Base-by-base conservation (phyloP, 768 basidiomycete genomes). In the Nevesoporus exiguus region DNA sequence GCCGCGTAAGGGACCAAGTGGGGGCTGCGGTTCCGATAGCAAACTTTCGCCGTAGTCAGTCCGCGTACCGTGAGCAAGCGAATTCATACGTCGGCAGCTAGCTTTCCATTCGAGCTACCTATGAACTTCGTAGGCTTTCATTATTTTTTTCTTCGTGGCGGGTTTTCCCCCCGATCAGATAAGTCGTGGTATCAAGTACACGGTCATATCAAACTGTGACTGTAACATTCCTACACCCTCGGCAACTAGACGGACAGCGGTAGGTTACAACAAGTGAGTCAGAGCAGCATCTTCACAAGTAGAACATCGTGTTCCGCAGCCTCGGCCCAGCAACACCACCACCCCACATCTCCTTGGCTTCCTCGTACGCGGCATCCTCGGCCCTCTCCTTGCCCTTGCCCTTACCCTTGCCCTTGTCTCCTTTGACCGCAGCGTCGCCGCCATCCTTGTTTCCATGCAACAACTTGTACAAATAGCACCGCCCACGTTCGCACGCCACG, bases 261-360 rank as follows among this genome's bases (percentile, higher is more conserved):
- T 33, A 33, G 33, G 36, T 39, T 19, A 39, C 39, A 19, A 39
- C 39, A 21, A 19, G n/a, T n/a, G n/a, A n/a, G 21, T 21, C 39
- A 39, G 9, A 39, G 19, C 19, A 39, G 5, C 21, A 44, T 21
- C 46, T 5, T 54, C 9, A 61, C 34, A 89, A 69, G 68, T 90
- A 90, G 55, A 77, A 90, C 88, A 90, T 90, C 2, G 81, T 83
- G 30, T 86, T 77, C 69, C 77, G 82, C 59, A 90, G 59, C 14
- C 58, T 70, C 2, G 58, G 43, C 0, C 79, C 78, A 1, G 66
- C 61, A 15, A 87, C 83, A 9, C 85, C 88, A 21, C 66, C 65
- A 14, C 70, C 73, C 90, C 90, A 93, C 53, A 77, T 47, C 14
- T 47, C 57, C 52, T 61, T 49, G 0, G 86, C 89, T 60, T 82